Base-by-base conservation (phyloP, 352 stramenopile genomes). In the Globisporangium splendens region DNA sequence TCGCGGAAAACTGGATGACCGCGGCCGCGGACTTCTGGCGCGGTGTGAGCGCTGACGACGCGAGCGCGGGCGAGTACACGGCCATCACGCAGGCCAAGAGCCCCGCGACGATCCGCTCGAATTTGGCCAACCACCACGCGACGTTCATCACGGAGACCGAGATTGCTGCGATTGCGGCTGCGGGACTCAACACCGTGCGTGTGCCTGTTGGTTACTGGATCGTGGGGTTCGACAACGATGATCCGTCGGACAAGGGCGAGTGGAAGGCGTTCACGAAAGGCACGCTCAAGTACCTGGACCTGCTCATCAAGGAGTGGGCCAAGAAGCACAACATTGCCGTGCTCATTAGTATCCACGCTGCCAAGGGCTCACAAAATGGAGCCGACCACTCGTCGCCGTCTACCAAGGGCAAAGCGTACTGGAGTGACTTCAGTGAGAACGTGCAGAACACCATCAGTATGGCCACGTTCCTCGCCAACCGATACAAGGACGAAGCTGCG, bases 131-230 rank as follows among this genome's bases (percentile, higher is more conserved):
- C 31, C 84, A 93, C 59, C 80, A 81, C 38, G 51, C 57, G 17
- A 79, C 65, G 7, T 94, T 86, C 52, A 89, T 92, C 59, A 92
- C 70, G 1, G 79, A 92, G 52, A 57, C 56, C 8, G 82, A 91
- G 31, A 90, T 94, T 56, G 58, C 56, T 3, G 69, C 63, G 10
- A 92, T 94, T 51, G 78, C 77, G 0, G 67, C 56, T 2, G 66
- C 78, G 10, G 80, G 82, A 0, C 73, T 94, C 63, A 92, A 94
- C 63, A 91, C 83, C 0, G 79, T 93, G n/a, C 81, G 84, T 10
- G 82, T 93, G 14, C 81, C 84, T 0, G 68, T 94, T 2, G 84
- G 84, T 17, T 92, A 87, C 61, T 94, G 82, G 84, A 91, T 94
- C 69, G 62, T 77, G 1, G 78, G 78, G 39, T 88, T 83, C 44